Evolutionary conservation across 2,329 filamentous ascomycete species (phyloP), one percentile per base, ranked within the genome.

Genomic region (Cryoendolithus antarcticus): DNA sequence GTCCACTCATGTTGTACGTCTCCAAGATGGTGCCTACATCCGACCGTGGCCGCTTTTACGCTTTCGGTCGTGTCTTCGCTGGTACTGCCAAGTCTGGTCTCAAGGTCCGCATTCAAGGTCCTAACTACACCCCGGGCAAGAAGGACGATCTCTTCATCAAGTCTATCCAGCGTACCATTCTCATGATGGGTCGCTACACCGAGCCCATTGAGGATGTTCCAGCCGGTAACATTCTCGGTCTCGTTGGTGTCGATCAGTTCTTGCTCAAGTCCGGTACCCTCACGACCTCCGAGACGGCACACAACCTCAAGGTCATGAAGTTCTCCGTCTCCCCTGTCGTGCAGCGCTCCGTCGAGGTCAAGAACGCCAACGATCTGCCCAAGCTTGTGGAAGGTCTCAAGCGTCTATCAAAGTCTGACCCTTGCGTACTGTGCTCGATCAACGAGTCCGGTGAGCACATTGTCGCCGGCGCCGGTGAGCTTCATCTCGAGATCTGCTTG

Each of bases 231-330:
- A 96, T 98, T 75, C 82, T 95, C 61, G 91, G 91, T 77, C 78
- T 98, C 60, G 91, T 98, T 63, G 91, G 91, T 81, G 86, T 98
- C 58, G 91, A 98, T 67, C 91, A 98, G 80, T 98, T 96, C 85
- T 76, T 98, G 76, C 86, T 98, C 75, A 98, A 98, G 82, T 96
- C 91, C 66, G 91, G 91, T 82, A 98, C 91, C 61, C 83, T 98
- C 59, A 94, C 88, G 70, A 96, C 89, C 65, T 80, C 76, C 64
- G 91, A 98, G 56, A 93, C 86, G 52, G 89, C 91, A 65, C 91
- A 98, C 82, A 98, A 98, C 82, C 74, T 98, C 62, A 96, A 96
- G 82, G 91, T 98, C 72, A 98, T 98, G 91, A 96, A 95, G 77
- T 98, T 98, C 83, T 98, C 91, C 62, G 91, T 98, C 66, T 96